Conservation (phyloP, 345 rosid genomes). For the Streptanthus diversifolius region DNA sequence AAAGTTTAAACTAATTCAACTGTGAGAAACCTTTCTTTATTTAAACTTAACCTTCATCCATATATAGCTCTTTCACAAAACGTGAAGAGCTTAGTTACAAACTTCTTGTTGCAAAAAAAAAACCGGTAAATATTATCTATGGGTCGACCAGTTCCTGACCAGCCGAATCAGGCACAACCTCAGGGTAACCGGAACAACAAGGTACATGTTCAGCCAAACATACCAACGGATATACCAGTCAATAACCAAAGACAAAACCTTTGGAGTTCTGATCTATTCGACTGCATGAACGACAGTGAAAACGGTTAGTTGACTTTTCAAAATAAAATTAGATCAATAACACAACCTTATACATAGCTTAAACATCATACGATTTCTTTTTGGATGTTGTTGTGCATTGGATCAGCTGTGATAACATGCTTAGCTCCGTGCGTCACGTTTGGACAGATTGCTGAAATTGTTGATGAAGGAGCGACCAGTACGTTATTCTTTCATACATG, state of each 20-base stretch:
- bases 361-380: not conserved
- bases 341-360: not conserved
- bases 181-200: not conserved
- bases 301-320: constrained; percentile 42
- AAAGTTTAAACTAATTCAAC: not conserved
- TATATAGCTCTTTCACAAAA: not conserved
- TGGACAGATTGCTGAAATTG: constrained; percentile 50
- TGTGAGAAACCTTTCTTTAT: not conserved
- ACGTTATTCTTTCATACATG: constrained; percentile 11
- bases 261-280: constrained; percentile 58
- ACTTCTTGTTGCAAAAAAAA: not conserved
- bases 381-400: not conserved
- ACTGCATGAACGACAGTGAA: constrained; percentile 60
- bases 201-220: not conserved
- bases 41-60: not conserved
- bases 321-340: not conserved
- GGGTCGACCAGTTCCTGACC: constrained; percentile 12
- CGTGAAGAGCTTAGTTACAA: not conserved
- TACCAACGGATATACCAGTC: constrained; percentile 13
- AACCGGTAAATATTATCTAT: not conserved
- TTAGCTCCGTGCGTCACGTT: constrained; percentile 53
- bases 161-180: constrained; percentile 6
- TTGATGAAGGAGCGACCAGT: constrained; percentile 34
- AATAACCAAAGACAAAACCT: constrained; percentile 8
- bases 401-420: constrained; percentile 43